Evolutionary conservation across 169 alveolate genomes (phyloP).

Genomic region (Eimeria necatrix): DNA sequence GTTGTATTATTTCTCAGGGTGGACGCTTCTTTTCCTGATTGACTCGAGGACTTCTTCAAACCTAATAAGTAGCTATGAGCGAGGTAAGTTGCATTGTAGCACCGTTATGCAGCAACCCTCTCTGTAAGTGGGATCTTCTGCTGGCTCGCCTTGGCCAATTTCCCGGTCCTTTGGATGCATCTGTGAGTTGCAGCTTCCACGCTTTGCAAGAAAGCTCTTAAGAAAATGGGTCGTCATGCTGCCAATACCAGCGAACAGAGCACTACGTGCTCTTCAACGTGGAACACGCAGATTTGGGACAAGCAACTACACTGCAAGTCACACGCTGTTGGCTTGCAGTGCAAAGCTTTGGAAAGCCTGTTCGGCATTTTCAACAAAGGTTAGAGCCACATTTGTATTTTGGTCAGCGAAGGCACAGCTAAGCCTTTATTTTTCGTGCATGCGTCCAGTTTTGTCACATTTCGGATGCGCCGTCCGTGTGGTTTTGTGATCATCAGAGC

Average conservation of each 20-base stretch:
- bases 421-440: neutral
- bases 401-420: neutral
- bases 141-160: no score
- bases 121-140: no score
- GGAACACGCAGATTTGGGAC: conserved; percentile 13
- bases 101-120: neutral
- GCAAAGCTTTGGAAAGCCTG: conserved; percentile 42
- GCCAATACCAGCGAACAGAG: conserved; percentile 45
- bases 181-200: neutral
- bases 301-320: neutral
- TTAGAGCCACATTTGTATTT: neutral
- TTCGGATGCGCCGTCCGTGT: neutral
- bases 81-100: conserved; percentile 22
- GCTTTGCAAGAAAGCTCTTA: conserved; percentile 4
- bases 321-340: conserved; percentile 23
- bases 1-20: conserved; percentile 12
- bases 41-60: conserved; percentile 40
- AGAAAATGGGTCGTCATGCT: conserved; percentile 8
- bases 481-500: conserved; percentile 13
- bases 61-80: neutral
- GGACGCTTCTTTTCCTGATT: conserved; percentile 50
- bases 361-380: conserved; percentile 24
- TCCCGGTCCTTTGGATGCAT: neutral
- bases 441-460: neutral
- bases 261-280: conserved; percentile 28